Evolutionary conservation across 2,329 filamentous ascomycete species (phyloP).

Genomic region (Talaromyces pinophilus): DNA sequence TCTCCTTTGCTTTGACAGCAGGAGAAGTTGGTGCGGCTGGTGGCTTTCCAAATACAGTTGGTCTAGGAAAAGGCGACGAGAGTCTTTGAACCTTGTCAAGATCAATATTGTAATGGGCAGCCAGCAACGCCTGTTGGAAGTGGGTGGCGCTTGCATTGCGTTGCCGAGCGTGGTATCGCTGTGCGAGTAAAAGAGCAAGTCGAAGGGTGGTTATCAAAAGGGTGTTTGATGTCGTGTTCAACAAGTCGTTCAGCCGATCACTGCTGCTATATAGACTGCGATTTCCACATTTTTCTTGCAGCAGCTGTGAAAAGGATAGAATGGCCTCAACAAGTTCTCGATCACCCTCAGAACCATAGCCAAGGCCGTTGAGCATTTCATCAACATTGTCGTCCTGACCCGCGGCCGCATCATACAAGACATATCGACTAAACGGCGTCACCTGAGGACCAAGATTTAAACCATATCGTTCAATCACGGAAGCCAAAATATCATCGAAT

Average conservation of each 20-base stretch:
- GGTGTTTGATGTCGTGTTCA: conserved; percentile 81
- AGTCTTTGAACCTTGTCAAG: conserved; percentile 81
- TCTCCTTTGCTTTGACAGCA: conserved; percentile 76
- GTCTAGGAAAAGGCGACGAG: conserved; percentile 78
- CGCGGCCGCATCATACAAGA: conserved; percentile 52
- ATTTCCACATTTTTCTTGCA: conserved; percentile 94
- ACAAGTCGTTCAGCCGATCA: conserved; percentile 79
- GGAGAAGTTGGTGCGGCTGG: conserved; percentile 52
- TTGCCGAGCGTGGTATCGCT: conserved; percentile 88
- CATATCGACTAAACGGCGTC: conserved; percentile 63
- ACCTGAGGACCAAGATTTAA: conserved; percentile 78
- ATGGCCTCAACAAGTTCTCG: conserved; percentile 75
- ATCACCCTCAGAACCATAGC: conserved; percentile 75
- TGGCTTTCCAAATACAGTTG: conserved; percentile 54
- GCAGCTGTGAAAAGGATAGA: conserved; percentile 79
- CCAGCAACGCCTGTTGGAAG: conserved; percentile 71
- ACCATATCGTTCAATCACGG: conserved; percentile 77
- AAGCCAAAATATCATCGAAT: conserved; percentile 85
- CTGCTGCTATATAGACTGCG: conserved; percentile 95
- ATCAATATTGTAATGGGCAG: conserved; percentile 76
- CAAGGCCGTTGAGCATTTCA: conserved; percentile 54
- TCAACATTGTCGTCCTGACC: conserved; percentile 46
- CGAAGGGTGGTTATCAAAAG: conserved; percentile 77
- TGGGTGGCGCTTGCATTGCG: conserved; percentile 64
- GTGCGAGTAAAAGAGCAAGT: conserved; percentile 80